phyloP scores from a whole-genome alignment of 345 rosid species.

The Fremontodendron californicum region DNA sequence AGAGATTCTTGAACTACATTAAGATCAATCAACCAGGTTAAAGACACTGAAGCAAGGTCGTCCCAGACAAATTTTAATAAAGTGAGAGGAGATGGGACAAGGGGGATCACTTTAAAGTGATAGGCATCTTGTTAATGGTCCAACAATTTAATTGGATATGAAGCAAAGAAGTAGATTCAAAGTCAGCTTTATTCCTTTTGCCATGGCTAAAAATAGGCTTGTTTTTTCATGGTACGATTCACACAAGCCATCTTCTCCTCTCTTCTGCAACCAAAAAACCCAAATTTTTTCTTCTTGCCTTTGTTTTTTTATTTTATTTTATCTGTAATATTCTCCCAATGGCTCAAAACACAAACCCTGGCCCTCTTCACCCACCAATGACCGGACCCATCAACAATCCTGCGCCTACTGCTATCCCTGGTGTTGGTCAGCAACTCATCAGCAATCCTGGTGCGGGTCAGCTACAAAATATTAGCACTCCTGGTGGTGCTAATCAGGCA shows the following conservation, averaged over 20 bases:
- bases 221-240: background rate
- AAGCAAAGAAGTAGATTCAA: constrained; percentile 67
- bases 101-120: background rate
- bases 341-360: background rate
- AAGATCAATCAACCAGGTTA: background rate
- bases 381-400: background rate
- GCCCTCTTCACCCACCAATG: background rate
- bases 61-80: background rate
- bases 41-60: background rate
- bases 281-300: background rate
- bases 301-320: too few relatives aligned
- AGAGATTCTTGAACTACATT: background rate
- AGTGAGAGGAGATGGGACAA: background rate
- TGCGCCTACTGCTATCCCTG: too few relatives aligned
- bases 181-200: constrained; percentile 18
- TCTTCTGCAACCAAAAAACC: background rate
- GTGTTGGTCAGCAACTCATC: too few relatives aligned
- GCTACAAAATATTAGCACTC: too few relatives aligned
- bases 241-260: constrained; percentile 9
- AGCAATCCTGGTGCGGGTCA: background rate
- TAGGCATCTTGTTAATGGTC: constrained; percentile 18
- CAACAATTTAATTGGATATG: constrained; percentile 28
- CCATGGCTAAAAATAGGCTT: constrained; percentile 31
- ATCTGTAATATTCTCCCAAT: background rate
- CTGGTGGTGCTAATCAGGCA: background rate